Evolutionary conservation across 2,329 filamentous ascomycete genomes (phyloP).

Genomic region (Bimuria novae-zelandiae): DNA sequence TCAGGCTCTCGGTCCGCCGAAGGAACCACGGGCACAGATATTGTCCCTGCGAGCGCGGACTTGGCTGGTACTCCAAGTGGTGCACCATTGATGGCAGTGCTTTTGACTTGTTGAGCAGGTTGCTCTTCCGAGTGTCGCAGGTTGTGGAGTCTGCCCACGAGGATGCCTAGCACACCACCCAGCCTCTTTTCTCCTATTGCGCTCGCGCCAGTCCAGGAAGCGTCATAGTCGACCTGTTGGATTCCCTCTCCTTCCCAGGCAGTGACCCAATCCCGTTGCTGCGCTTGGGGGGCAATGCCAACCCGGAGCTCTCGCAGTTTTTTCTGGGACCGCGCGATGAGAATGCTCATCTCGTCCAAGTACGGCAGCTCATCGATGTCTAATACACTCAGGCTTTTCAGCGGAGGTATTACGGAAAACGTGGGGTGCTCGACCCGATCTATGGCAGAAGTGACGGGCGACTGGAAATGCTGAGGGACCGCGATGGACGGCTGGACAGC

Average conservation of each 20-base stretch:
- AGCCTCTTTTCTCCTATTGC: conserved; percentile 65
- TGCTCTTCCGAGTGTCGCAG: conserved; percentile 47
- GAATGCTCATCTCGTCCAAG: conserved; percentile 78
- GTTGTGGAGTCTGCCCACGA: conserved; percentile 71
- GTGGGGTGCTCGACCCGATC: conserved; percentile 75
- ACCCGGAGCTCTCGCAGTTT: conserved; percentile 73
- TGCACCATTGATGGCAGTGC: conserved; percentile 20
- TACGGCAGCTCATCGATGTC: conserved; percentile 85
- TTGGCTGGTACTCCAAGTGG: conserved; percentile 26
- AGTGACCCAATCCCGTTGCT: conserved; percentile 60
- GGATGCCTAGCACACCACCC: conserved; percentile 70
- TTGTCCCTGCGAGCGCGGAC: conserved; percentile 14
- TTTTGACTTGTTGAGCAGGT: conserved; percentile 13
- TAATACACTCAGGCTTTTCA: conserved; percentile 76
- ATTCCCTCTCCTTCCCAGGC: conserved; percentile 67
- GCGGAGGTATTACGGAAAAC: conserved; percentile 74
- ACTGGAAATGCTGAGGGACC: conserved; percentile 34
- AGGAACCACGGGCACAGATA: conserved; percentile 25
- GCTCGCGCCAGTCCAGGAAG: conserved; percentile 56
- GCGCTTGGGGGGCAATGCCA: conserved; percentile 66
- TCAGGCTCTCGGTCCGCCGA: conserved; percentile 38
- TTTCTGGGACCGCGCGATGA: conserved; percentile 72
- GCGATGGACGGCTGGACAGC: conserved; percentile 39
- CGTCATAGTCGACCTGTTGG: conserved; percentile 66
- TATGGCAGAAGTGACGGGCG: conserved; percentile 38